Base-by-base conservation (phyloP, 1,139 yeast species). In the Schwanniomyces etchellsii region DNA sequence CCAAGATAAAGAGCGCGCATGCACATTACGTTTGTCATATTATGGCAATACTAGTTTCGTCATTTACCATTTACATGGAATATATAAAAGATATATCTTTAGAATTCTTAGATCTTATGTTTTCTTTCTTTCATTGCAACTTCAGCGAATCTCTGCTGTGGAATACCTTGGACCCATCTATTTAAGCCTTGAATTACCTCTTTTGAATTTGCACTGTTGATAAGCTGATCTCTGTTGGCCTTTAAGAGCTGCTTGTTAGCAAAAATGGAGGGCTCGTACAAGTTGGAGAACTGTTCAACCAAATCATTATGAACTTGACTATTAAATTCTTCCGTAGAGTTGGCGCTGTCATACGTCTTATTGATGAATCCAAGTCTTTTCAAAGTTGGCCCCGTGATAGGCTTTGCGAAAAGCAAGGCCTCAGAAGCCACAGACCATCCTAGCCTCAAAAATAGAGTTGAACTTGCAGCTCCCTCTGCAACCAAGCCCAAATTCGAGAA, bases 401-500 rank as follows among this genome's bases (percentile, higher is more conserved):
- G 88, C 50, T 73, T 73, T 4, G 88, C 77, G 35, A 81, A 69
- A 38, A 85, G 61, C 28, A 86, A 60, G 1, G 88, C 86, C 53
- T 85, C 93, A 32, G 80, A 68, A 15, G 94, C 79, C 43, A 68
- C 70, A 38, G 86, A 77, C 64, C 80, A 64, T 2, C 95, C 95
- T 38, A 86, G 63, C 47, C 94, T 70, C 44, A 66, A 56, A 25
- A 82, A 77, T 34, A 86, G 64, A 7, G 91, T 74, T 14, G 77
- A 73, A 6, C 88, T 77, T 3, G 86, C 63, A 5, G 79, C 86
- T 35, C 95, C 95, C 56, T 86, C 96, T 36, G 85, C 76, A 4
- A 83, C 91, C 45, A 86, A 69, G 2, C 95, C 95, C 46, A 86
- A 70, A 51, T 81, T 81, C 31, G 91, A 77, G 55, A 86, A 86